Evolutionary conservation across 371 early-diverging fungal genomes (phyloP).

Genomic region (Cladochytrium tenue): DNA sequence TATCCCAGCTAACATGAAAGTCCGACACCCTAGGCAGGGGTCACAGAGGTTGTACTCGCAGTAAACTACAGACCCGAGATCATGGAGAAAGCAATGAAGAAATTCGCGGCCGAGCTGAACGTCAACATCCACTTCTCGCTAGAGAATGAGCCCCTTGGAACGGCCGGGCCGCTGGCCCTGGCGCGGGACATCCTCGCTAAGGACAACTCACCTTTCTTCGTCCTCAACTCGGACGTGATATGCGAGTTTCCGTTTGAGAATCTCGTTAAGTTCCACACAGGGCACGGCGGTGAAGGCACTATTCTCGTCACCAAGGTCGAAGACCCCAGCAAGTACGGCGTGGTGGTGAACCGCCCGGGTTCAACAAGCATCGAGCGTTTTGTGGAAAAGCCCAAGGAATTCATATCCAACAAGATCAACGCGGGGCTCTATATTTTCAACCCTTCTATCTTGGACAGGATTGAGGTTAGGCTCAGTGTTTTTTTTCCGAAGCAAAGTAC

Average conservation of each 20-base stretch:
- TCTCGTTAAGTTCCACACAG: slow-evolving; percentile 80
- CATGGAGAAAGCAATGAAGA: slow-evolving; percentile 83
- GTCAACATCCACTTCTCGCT: slow-evolving; percentile 96
- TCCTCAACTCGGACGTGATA: slow-evolving; percentile 98
- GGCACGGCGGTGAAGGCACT: slow-evolving; percentile 90
- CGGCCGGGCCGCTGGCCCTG: slow-evolving; percentile 97
- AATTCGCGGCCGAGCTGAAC: slow-evolving; percentile 82
- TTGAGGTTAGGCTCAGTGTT: slow-evolving; percentile 61
- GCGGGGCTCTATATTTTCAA: slow-evolving; percentile 98
- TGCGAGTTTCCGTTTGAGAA: slow-evolving; percentile 96
- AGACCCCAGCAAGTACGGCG: slow-evolving; percentile 97
- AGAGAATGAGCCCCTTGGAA: slow-evolving; percentile 96
- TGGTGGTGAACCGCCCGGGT: slow-evolving; percentile 72
- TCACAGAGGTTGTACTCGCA: slow-evolving; percentile 96
- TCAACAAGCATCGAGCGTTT: slow-evolving; percentile 84
- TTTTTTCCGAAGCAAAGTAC: no score
- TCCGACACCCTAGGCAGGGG: slow-evolving; percentile 75
- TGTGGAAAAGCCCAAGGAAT: slow-evolving; percentile 97
- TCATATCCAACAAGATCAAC: slow-evolving; percentile 96
- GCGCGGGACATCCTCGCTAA: slow-evolving; percentile 88
- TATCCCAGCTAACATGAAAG: neutral
- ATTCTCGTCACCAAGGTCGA: slow-evolving; percentile 96
- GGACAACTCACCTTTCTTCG: slow-evolving; percentile 94
- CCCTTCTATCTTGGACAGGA: slow-evolving; percentile 87
- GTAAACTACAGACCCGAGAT: slow-evolving; percentile 98